These are phyloP conservation scores for Boletus rubropictus DNA, from an alignment of 768 basidiomycete species.

Conservation along the genomic window DNA sequence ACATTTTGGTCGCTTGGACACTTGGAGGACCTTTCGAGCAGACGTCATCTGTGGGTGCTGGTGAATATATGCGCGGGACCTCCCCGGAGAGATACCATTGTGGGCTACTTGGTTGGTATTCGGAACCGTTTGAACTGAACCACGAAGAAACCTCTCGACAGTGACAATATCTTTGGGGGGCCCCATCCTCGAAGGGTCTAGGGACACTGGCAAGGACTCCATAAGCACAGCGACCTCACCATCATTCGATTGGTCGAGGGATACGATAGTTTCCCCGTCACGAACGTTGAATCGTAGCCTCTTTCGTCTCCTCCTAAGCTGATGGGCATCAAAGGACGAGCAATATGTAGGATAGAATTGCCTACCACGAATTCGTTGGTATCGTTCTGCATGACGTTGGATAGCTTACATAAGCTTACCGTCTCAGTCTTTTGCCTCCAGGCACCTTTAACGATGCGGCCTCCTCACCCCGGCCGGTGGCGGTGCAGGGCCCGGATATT, in stretches of 20 bases:
- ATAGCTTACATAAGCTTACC: neutral
- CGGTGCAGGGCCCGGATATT: too few species aligned
- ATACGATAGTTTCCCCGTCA: neutral
- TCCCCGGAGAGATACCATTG: neutral
- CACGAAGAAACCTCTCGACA: constrained; percentile 25
- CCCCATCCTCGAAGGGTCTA: neutral
- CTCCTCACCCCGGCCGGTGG: too few species aligned
- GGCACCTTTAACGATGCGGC: too few species aligned
- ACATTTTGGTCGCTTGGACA: neutral
- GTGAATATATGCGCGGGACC: constrained; percentile 19
- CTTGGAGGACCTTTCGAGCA: neutral
- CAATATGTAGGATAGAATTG: neutral
- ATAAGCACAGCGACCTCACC: constrained; percentile 14
- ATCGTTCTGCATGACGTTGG: constrained; percentile 2
- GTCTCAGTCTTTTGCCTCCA: too few species aligned
- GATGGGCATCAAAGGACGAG: neutral
- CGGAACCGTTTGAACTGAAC: neutral
- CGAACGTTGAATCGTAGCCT: constrained; percentile 9
- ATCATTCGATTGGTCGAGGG: neutral
- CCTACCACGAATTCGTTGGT: constrained; percentile 25
- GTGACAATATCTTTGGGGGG: constrained; percentile 13
- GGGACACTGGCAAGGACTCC: neutral
- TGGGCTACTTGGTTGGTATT: neutral
- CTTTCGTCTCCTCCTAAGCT: constrained; percentile 27
- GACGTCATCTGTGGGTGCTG: neutral